These are phyloP conservation scores for Suillus americanus DNA, from an alignment of 768 basidiomycete genomes.

Conservation along the genomic window DNA sequence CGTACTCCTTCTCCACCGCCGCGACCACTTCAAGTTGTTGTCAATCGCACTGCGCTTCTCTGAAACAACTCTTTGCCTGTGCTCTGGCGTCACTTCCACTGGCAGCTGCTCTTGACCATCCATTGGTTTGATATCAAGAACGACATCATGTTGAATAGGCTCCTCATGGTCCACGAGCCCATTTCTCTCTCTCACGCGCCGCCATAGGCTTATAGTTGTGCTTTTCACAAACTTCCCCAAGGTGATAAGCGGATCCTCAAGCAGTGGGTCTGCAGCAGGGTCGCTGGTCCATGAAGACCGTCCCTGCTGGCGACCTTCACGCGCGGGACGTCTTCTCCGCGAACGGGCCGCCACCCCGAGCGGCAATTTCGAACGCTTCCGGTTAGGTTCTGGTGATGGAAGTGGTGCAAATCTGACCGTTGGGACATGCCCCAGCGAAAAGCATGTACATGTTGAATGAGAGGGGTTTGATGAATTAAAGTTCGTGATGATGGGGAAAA, in stretches of 20 bases:
- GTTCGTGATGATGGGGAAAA: slow-evolving; percentile 13
- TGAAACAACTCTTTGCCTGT: neutral
- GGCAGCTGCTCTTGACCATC: slow-evolving; percentile 24
- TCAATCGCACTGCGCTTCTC: slow-evolving; percentile 10
- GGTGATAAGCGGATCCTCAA: slow-evolving; percentile 48
- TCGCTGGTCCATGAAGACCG: slow-evolving; percentile 22
- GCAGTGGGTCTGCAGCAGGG: slow-evolving; percentile 26
- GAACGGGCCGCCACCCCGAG: slow-evolving; percentile 52
- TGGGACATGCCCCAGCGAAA: slow-evolving; percentile 15
- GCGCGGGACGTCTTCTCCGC: slow-evolving; percentile 24
- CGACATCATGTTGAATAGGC: slow-evolving; percentile 9
- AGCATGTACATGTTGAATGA: slow-evolving; percentile 15
- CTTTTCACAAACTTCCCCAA: slow-evolving; percentile 54
- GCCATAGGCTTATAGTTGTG: slow-evolving; percentile 41
- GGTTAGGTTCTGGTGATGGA: slow-evolving; percentile 50
- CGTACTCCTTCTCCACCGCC: slow-evolving; percentile 23
- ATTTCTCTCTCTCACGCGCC: slow-evolving; percentile 43
- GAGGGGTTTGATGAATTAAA: slow-evolving; percentile 12
- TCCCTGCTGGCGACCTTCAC: slow-evolving; percentile 18
- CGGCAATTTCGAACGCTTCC: slow-evolving; percentile 48
- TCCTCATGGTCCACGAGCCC: slow-evolving; percentile 14
- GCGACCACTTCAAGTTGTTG: neutral
- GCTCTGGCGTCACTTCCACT: neutral
- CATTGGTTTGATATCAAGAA: slow-evolving; percentile 25
- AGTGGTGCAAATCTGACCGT: slow-evolving; percentile 62